Evolutionary conservation across 2,329 filamentous ascomycete species (phyloP).

Genomic region (Pestalotiopsis sp.): DNA sequence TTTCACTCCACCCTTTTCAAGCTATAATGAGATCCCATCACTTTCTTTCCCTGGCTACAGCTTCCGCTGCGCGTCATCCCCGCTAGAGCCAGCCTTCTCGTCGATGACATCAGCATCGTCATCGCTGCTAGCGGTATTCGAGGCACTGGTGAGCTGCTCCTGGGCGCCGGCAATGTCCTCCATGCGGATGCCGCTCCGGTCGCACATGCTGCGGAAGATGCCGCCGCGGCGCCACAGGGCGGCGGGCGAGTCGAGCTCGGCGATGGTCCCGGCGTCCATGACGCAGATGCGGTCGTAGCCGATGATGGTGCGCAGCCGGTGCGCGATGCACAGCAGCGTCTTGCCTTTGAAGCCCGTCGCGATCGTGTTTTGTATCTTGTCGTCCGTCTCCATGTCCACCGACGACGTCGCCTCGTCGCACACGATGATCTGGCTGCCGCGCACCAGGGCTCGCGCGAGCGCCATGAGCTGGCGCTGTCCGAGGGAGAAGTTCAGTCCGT

Average conservation of each 20-base stretch:
- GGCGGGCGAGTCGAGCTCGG: slow-evolving; percentile 78
- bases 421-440: slow-evolving; percentile 86
- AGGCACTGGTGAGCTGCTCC: slow-evolving; percentile 29
- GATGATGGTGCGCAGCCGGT: slow-evolving; percentile 88
- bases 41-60: background rate
- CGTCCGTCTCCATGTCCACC: slow-evolving; percentile 95
- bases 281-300: slow-evolving; percentile 95
- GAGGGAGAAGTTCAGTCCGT: slow-evolving; percentile 93
- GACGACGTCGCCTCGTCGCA: slow-evolving; percentile 94
- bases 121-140: slow-evolving; percentile 9
- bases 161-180: slow-evolving; percentile 53
- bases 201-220: slow-evolving; percentile 89
- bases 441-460: slow-evolving; percentile 84
- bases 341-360: slow-evolving; percentile 80
- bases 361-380: slow-evolving; percentile 91
- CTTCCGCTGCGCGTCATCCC: background rate
- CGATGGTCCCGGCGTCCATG: slow-evolving; percentile 87
- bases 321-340: slow-evolving; percentile 90
- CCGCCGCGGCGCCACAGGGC: slow-evolving; percentile 69
- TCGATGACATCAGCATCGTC: background rate
- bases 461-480: slow-evolving; percentile 96
- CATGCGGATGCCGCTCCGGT: slow-evolving; percentile 72
- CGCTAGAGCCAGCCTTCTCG: background rate
- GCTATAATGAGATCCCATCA: background rate
- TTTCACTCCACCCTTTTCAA: background rate